Conservation (phyloP, 1,284 basidiomycete genomes). For the Irpex sp. region DNA sequence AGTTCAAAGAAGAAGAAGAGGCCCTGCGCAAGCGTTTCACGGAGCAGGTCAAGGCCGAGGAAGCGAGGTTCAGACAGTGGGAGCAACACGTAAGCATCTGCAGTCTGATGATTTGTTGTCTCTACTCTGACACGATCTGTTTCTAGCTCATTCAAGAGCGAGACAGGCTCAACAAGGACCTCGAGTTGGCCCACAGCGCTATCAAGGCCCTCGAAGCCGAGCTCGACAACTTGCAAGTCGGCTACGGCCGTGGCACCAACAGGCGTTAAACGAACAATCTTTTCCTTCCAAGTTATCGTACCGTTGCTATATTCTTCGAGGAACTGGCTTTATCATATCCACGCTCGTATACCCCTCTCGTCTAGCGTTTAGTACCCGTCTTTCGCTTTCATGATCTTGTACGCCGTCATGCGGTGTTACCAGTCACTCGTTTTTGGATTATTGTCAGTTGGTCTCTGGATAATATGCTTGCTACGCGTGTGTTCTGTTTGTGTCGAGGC, state of each 20-base stretch:
- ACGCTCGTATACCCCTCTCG: background rate
- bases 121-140: background rate
- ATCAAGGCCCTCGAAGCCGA: slow-evolving; percentile 91
- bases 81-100: slow-evolving; percentile 86
- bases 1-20: slow-evolving; percentile 99
- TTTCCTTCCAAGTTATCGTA: background rate
- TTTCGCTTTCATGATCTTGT: background rate
- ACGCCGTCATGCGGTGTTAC: background rate
- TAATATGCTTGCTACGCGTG: background rate
- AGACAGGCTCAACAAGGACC: slow-evolving; percentile 95
- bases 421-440: background rate
- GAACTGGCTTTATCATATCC: background rate
- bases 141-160: slow-evolving; percentile 89
- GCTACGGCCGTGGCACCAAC: slow-evolving; percentile 74
- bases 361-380: background rate
- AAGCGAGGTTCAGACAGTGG: slow-evolving; percentile 98
- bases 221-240: slow-evolving; percentile 84
- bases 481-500: background rate
- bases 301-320: background rate
- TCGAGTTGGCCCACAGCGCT: slow-evolving; percentile 87
- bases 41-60: slow-evolving; percentile 99
- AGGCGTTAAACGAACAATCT: slow-evolving; percentile 49
- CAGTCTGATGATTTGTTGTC: background rate
- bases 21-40: slow-evolving; percentile 95
- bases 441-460: background rate